Base-by-base conservation (phyloP, 1,139 yeast genomes). In the Suhomyces taliae region DNA sequence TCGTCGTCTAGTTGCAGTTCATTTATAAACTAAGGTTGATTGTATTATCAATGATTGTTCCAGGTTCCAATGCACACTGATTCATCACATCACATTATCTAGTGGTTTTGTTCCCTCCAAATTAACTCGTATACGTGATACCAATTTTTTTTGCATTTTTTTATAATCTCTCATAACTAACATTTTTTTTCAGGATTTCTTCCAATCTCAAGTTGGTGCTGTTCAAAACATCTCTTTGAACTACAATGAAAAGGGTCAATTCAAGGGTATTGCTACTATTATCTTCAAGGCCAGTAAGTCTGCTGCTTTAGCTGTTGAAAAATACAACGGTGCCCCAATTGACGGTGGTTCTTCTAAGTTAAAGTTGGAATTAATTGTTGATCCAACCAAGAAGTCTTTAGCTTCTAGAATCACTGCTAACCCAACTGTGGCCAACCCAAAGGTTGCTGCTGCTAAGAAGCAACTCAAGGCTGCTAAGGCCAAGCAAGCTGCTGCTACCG, bases 321-420 rank as follows among this genome's bases (percentile, higher is more conserved):
- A 84, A 62, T 93, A 87, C 74, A 88, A 93, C 67, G 95, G 95
- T 59, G 95, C 96, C 36, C 90, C 97, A 59, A 88, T 93, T 59
- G 99, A 93, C 65, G 86, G 86, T 45, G 97, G 97, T 50, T 80
- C 85, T 51, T 71, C 81, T 56, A 86, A 79, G 64, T 81, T 93
- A 76, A 86, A 80, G 69, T 81, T 93, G 61, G 97, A 90, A 69
- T 76, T 93, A 63, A 82, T 93, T 56, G 78, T 90, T 62, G 97
- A 91, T 65, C 96, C 97, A 56, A 74, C 84, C 58, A 81, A 81
- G 66, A 85, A 79, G 71, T 89, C 97, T 37, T 80, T 87, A 59
- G 76, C 89, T 49, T 72, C 87, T 32, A 82, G 95, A 75, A 83
- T 88, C 58, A 67, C 76, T 46, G 83, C 88, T 52, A 81, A 77